phyloP scores from a whole-genome alignment of 768 basidiomycete species.

The Daedalea quercina region DNA sequence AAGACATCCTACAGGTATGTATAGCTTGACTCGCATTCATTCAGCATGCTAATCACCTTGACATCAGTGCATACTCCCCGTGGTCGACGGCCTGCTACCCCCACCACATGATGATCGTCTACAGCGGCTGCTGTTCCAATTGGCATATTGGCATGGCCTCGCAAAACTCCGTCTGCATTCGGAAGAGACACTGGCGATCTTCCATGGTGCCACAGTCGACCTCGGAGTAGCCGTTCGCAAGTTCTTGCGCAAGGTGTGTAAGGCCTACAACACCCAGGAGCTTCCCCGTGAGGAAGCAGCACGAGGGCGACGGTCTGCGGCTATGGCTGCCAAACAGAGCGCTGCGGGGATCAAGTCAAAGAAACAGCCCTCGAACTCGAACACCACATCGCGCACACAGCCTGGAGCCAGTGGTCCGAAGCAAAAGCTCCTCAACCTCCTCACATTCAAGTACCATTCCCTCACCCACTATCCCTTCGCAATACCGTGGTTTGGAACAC shows the following conservation, averaged over 20 bases:
- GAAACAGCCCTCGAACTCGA: neutral
- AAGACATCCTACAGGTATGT: constrained; percentile 21
- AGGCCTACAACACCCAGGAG: constrained; percentile 23
- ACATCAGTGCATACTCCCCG: constrained; percentile 28
- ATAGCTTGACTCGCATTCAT: too few species aligned
- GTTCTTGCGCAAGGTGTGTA: constrained; percentile 21
- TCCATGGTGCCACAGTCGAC: constrained; percentile 12
- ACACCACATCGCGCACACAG: neutral
- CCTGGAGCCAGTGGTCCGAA: neutral
- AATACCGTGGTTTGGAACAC: constrained; percentile 15
- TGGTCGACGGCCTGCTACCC: constrained; percentile 27
- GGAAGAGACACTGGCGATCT: constrained; percentile 22
- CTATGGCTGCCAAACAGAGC: neutral
- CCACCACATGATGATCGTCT: constrained; percentile 16
- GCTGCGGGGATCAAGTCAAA: neutral
- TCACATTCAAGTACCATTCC: constrained; percentile 22
- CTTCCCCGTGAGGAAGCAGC: constrained; percentile 29
- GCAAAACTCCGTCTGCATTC: constrained; percentile 36
- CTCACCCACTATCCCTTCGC: constrained; percentile 12
- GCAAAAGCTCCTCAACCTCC: constrained; percentile 11
- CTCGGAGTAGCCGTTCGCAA: constrained; percentile 25
- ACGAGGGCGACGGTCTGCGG: constrained; percentile 9
- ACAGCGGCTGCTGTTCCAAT: constrained; percentile 25
- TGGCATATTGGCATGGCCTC: constrained; percentile 30
- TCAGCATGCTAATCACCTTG: too few species aligned